phyloP scores from a whole-genome alignment of 345 rosid species.

The Boechera retrofracta region DNA sequence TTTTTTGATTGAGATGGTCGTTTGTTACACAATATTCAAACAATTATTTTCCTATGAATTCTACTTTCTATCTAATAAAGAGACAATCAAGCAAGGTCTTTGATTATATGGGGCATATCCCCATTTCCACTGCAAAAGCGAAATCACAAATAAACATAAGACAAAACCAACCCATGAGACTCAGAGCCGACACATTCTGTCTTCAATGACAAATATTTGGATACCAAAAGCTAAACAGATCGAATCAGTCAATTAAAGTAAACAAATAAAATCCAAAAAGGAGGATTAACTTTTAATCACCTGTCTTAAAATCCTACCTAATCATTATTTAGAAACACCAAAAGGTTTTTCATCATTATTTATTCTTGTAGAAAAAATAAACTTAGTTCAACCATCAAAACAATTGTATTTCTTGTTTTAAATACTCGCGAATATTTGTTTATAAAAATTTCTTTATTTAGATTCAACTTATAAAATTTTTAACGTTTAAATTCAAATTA shows the following conservation, averaged over 20 bases:
- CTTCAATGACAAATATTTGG: slow-evolving; percentile 32
- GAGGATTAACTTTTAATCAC: slow-evolving; percentile 30
- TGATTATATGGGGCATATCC: slow-evolving; percentile 18
- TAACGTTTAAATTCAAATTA: no score
- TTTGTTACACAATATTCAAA: slow-evolving; percentile 3
- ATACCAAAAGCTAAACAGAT: slow-evolving; percentile 34
- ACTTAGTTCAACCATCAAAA: background rate
- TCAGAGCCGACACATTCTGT: slow-evolving; percentile 35
- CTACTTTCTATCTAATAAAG: slow-evolving; percentile 6
- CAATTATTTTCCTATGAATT: background rate
- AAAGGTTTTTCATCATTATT: background rate
- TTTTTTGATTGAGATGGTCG: background rate
- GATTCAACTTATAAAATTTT: no score
- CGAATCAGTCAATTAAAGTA: slow-evolving; percentile 23
- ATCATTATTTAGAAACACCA: slow-evolving; percentile 2
- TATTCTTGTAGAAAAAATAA: background rate
- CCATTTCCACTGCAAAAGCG: slow-evolving; percentile 15
- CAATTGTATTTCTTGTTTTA: background rate
- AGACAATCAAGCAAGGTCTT: background rate
- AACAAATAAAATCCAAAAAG: slow-evolving; percentile 28
- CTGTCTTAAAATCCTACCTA: slow-evolving; percentile 36
- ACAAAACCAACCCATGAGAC: slow-evolving; percentile 26
- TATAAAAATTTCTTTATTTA: background rate
- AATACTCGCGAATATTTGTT: background rate
- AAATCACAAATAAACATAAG: slow-evolving; percentile 30